Evolutionary conservation across 495 filamentous ascomycete species (phyloP), one percentile per base, ranked within the genome.

Genomic region (Oidiodendron maius): DNA sequence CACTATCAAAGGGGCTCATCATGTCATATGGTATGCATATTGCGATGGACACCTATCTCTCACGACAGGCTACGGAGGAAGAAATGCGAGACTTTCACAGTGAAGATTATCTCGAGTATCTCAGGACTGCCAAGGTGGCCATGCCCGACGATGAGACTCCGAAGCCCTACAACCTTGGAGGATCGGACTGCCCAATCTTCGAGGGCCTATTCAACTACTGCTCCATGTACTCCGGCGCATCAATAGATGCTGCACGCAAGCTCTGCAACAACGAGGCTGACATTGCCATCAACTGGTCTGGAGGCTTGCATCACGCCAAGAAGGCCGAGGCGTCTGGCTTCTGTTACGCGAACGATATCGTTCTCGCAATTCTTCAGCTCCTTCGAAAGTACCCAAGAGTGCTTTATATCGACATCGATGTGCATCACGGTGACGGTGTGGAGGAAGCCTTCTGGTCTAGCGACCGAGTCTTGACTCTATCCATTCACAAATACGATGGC

Each of bases 261-360:
- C 78, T 98, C 28, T 85, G 83, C 57, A 83, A 85, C 59, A 72
- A 83, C 28, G 87, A 96, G 66, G 85, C 89, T 20, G 83, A 95
- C 60, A 97, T 98, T 57, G 93, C 93, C 10, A 91, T 97, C 70
- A 96, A 95, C 65, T 98, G 93, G 93, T 91, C 89, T n/a, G 93
- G 93, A 16, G 93, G 93, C 3, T 72, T 98, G n/a, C 93, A 98
- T 61, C 93, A 98, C 64, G 93, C 93, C 21, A 95, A 96, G 62
- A 95, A 94, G 59, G 81, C 83, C 60, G 87, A 95, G 64, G 93
- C 94, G 15, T 87, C 82, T 41, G 93, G 93, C 4, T 98, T 98
- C 69, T 98, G 93, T 69, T 98, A 98, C 68, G 83, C 96, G 59
- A 98, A 98, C 63, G 93, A 98, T 65, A 97, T 98, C 62, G 94